These are phyloP conservation scores for Halenospora varia DNA, from an alignment of 495 filamentous ascomycete species.

Conservation along the genomic window DNA sequence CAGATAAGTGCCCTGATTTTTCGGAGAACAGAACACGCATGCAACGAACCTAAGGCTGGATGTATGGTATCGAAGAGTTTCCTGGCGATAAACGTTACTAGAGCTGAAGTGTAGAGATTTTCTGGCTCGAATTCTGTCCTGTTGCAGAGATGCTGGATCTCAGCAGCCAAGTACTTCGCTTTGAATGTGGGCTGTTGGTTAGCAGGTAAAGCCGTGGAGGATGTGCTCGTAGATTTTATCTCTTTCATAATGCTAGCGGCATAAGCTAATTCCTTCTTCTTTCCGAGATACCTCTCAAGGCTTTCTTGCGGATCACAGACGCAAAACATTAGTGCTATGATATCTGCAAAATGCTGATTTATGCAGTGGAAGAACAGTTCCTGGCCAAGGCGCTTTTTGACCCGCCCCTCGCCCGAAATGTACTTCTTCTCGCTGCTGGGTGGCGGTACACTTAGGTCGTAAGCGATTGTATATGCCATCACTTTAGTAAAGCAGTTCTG, in stretches of 20 bases:
- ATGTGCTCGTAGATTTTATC: conserved; percentile 62
- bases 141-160: conserved; percentile 72
- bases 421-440: conserved; percentile 45
- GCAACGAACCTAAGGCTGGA: conserved; percentile 80
- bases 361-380: conserved; percentile 57
- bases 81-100: conserved; percentile 72
- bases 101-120: conserved; percentile 70
- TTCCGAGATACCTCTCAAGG: conserved; percentile 67
- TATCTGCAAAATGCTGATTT: conserved; percentile 65
- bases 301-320: conserved; percentile 65
- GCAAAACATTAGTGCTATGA: conserved; percentile 69
- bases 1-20: conserved; percentile 80
- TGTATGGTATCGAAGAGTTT: conserved; percentile 76
- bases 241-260: conserved; percentile 58
- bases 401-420: conserved; percentile 58
- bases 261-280: conserved; percentile 50
- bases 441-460: conserved; percentile 60
- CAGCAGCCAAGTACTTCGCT: conserved; percentile 65
- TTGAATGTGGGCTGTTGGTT: conserved; percentile 86
- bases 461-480: conserved; percentile 77
- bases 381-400: conserved; percentile 66
- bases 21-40: conserved; percentile 80
- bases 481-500: conserved; percentile 71
- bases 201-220: conserved; percentile 55
- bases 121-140: conserved; percentile 59